A percentile compares a stretch with the other conserved stretches of the same genome.
Evolutionary conservation across 2,329 filamentous ascomycete genomes (phyloP).

Genomic region (Fusarium nurragi): DNA sequence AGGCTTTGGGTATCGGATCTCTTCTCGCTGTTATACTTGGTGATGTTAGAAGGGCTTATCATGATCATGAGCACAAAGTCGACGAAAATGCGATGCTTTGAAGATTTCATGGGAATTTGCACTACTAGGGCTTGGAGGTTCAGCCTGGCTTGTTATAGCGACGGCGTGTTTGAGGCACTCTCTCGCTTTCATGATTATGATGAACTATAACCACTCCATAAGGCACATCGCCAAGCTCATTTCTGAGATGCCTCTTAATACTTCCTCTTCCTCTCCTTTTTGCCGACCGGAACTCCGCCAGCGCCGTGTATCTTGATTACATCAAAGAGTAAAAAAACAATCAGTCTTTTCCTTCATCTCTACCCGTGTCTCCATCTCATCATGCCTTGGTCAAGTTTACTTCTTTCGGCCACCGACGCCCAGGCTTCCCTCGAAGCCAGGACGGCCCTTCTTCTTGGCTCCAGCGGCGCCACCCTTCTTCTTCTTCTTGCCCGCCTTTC

Average conservation of each 20-base stretch:
- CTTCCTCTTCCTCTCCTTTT: constrained; percentile 17
- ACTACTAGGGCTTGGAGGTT: background rate
- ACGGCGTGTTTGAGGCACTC: constrained; percentile 13
- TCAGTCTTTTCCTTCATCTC: constrained; percentile 21
- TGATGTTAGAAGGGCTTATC: constrained; percentile 4
- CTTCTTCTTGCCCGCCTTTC: constrained; percentile 69
- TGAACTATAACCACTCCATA: constrained; percentile 21
- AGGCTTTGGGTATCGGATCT: background rate
- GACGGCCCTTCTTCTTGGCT: constrained; percentile 61
- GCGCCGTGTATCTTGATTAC: constrained; percentile 39
- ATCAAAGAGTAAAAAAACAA: constrained; percentile 23
- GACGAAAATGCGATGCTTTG: background rate
- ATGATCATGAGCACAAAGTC: background rate
- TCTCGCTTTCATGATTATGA: constrained; percentile 21
- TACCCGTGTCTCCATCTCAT: constrained; percentile 1
- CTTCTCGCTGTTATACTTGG: background rate
- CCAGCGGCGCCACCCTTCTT: constrained; percentile 45
- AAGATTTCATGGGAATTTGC: background rate
- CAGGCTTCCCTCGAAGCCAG: constrained; percentile 77
- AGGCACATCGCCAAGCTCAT: background rate
- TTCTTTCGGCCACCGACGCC: constrained; percentile 63
- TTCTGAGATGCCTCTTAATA: constrained; percentile 13
- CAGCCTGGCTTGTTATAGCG: constrained; percentile 1
- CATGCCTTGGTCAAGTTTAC: constrained; percentile 40
- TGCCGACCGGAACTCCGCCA: constrained; percentile 39